Base-by-base conservation (phyloP, 2,329 filamentous ascomycete species). In the Emergomyces africanus region DNA sequence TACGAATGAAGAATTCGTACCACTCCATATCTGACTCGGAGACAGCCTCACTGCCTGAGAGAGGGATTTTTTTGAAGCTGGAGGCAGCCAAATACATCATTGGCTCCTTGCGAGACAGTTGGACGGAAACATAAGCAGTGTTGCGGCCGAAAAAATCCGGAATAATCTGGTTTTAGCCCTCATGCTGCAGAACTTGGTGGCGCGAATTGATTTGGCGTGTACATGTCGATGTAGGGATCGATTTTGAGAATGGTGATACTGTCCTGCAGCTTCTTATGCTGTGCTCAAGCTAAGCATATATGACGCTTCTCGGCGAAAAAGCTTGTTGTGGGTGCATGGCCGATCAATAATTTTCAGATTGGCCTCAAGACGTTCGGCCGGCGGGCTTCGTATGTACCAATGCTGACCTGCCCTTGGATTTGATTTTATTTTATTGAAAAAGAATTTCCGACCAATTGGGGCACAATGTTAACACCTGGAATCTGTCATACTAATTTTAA, bases 61-160 rank as follows among this genome's bases (percentile, higher is more conserved):
- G 41, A n/a, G 15, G 8, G 90, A 90, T 90, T 0, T 73, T 96
- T 28, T 79, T 96, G 0, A 90, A 90, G 0, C 81, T 96, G 0
- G 90, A 96, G 74, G 90, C 90, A 1, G 90, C 89, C 39, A 94
- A 95, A 67, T n/a, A n/a, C n/a, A n/a, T 90, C 90, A 1, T 90
- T 96, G 89, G 88, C 86, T 95, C 0, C 72, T 96, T 49, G 89
- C 87, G 58, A 79, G 90, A 58, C 90, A 96, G 68, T 75, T 96
- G 1, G 90, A 96, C 68, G 79, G 77, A 9, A 89, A 95, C 69
- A 90, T 89, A 0, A 90, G 90, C 1, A 80, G 74, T 15, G 83
- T 96, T 77, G 90, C 96, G 0, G 84, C 90, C 0, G 87, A 91
- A 63, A 88, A 95, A 87, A 95, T 96, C 2, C 78, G 81, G 20